Base-by-base conservation (phyloP, 257 asterid genomes). In the Salvia hispanica region DNA sequence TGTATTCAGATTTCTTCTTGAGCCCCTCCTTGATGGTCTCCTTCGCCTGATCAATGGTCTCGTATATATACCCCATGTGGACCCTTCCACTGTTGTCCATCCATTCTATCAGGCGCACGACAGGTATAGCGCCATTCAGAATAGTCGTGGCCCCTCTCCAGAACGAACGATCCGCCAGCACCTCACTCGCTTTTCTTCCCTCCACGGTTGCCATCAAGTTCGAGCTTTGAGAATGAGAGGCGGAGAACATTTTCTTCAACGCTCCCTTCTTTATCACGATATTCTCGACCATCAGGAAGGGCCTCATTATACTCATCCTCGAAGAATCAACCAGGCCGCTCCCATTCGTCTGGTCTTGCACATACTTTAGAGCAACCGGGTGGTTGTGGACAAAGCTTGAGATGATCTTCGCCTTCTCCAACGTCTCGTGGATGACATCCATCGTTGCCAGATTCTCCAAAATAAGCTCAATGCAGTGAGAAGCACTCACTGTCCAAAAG, bases 11-110 rank as follows among this genome's bases (percentile, higher is more conserved):
- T 59, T 62, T 51, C 78, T 59, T 9, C 46, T 69, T 58, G 45
- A 88, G 72, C 34, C 69, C 89, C 37, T 69, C 48, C 56, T 71
- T 78, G 31, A 90, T 90, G 0, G 77, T 77, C 67, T 82, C 97
- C 73, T 90, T 88, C 1, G 77, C 88, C 53, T 86, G 89, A 72
- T 88, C 90, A 2, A 88, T 72, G 2, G 83, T 88, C 8, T 90
- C 88, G 7, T 85, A 83, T 66, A 90, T 72, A 46, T 33, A 72
- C 28, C 79, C 86, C 16, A 82, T 54, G 34, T 76, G 81, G 3
- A 76, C 82, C 50, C 68, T 76, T 11, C 51, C 54, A n/a, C 31
- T 53, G 25, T 33, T 3, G 16, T 72, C 47, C 69, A 86, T 54
- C 79, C 78, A 71, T 12, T 79, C 80, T 18, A 87, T 33, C 12